Base-by-base conservation (phyloP, 1,284 basidiomycete species). In the Sporisorium exsertum region DNA sequence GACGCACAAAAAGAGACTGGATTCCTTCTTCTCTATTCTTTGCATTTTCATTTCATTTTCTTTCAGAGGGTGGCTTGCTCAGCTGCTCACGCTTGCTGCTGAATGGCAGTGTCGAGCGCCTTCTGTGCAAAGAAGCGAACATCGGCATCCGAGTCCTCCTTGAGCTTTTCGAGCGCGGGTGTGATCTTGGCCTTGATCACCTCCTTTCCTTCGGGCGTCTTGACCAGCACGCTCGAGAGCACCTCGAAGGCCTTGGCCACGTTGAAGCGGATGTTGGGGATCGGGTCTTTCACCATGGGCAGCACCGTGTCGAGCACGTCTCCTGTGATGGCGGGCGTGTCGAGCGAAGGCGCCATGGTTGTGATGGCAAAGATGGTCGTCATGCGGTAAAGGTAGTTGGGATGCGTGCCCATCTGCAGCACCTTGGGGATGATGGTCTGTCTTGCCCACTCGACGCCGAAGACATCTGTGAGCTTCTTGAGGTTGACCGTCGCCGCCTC, bases 231-330 rank as follows among this genome's bases (percentile, higher is more conserved):
- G 20, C 88, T 88, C 0, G 93, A 93, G 59, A 97, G 88, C 27
- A 93, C 91, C 71, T 84, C 83, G 46, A 85, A 83, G 16, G 93
- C 92, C 87, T 98, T 98, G 50, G 95, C 93, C 35, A 98, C 95
- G 86, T 99, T 99, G 90, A 99, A 99, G 47, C 97, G 93, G 86
- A 99, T 99, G 87, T 99, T 99, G 64, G 97, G 97, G 83, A 99
- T 99, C 10, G 94, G 92, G 86, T 99, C 97, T 59, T 89, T 89
- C 22, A 94, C 92, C 61, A 99, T 90, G 71, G 91, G 89, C 62
- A 97, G 87, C 63, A 99, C 90, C 29, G 94, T 92, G 52, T 92
- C 91, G 75, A 98, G 90, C 75, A 99, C 93, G 57, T 93, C 93
- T 62, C 92, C 90, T 26, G 90, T 90, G 78, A 99, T 91, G 78